Conservation (phyloP, 495 filamentous ascomycete species). For the Talaromyces nanjingensis region DNA sequence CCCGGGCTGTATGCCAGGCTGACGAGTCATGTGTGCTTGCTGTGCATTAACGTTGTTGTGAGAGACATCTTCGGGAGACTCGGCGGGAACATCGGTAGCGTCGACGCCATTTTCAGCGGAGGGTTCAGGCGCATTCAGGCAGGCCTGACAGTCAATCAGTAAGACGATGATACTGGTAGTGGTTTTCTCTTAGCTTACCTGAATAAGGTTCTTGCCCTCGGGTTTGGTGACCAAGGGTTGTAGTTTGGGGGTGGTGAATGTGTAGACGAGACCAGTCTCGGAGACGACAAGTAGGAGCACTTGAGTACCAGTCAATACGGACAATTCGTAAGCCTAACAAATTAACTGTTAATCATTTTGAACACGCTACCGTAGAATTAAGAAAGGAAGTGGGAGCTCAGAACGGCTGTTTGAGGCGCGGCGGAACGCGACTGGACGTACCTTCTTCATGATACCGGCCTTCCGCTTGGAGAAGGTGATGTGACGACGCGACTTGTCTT, state of each 20-base stretch:
- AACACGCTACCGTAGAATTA: not conserved
- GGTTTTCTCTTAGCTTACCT: conserved; percentile 54
- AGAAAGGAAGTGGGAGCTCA: conserved; percentile 12
- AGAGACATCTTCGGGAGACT: conserved; percentile 50
- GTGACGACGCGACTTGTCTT: conserved; percentile 98
- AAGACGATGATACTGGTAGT: conserved; percentile 10
- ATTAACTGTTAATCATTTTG: not conserved
- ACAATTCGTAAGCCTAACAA: conserved; percentile 87
- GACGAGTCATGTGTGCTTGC: conserved; percentile 44
- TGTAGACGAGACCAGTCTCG: conserved; percentile 97
- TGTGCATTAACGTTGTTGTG: conserved; percentile 47
- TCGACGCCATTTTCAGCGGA: conserved; percentile 87
- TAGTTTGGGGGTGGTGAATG: conserved; percentile 98
- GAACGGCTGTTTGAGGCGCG: not conserved
- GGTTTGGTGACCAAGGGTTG: conserved; percentile 98
- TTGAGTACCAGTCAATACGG: conserved; percentile 96
- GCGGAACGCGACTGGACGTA: conserved; percentile 41
- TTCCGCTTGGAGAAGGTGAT: conserved; percentile 99
- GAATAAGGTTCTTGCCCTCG: conserved; percentile 98
- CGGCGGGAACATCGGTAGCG: conserved; percentile 45
- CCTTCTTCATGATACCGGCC: conserved; percentile 99
- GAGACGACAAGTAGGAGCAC: conserved; percentile 96
- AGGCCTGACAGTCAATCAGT: conserved; percentile 54
- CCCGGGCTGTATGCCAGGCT: conserved; percentile 40
- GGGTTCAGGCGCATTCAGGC: conserved; percentile 95